phyloP scores from a whole-genome alignment of 345 rosid genomes.

The Citrus glauca region DNA sequence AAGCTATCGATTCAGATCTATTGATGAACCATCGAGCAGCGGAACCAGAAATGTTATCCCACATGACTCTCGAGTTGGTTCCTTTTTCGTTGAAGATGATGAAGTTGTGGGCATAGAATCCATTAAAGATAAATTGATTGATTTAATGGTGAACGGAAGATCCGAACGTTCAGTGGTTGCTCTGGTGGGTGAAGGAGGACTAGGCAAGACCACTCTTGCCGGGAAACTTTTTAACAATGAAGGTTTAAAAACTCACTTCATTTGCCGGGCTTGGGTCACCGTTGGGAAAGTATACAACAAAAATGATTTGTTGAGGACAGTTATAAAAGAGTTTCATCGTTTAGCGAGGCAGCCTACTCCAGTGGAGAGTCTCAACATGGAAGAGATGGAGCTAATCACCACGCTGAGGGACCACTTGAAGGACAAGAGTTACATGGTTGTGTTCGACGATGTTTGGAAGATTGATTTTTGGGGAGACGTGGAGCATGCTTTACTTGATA shows the following conservation, averaged over 20 bases:
- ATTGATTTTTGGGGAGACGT: slow-evolving; percentile 15
- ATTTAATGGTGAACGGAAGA: no score
- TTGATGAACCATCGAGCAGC: no score
- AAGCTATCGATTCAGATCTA: no score
- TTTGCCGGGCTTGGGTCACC: slow-evolving; percentile 10
- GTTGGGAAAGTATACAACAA: slow-evolving; percentile 11
- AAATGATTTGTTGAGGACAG: neutral
- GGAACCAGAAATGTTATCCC: no score
- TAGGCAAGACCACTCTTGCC: slow-evolving; percentile 18
- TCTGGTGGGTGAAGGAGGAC: slow-evolving; percentile 16
- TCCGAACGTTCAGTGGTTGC: neutral
- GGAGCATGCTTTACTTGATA: slow-evolving; percentile 14
- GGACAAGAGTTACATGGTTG: slow-evolving; percentile 12
- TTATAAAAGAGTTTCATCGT: neutral
- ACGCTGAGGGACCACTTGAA: neutral
- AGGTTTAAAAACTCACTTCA: neutral
- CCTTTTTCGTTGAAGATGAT: no score
- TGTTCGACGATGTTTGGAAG: slow-evolving; percentile 22
- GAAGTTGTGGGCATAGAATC: no score
- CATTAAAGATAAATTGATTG: no score
- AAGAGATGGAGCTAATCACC: neutral
- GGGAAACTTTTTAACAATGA: slow-evolving; percentile 2
- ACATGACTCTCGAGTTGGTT: no score
- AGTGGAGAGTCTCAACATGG: neutral
- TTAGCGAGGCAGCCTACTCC: neutral